Evolutionary conservation across 148 eudicot genomes (phyloP), one percentile per base, ranked within the genome.

Genomic region (Chenopodium formosanum): DNA sequence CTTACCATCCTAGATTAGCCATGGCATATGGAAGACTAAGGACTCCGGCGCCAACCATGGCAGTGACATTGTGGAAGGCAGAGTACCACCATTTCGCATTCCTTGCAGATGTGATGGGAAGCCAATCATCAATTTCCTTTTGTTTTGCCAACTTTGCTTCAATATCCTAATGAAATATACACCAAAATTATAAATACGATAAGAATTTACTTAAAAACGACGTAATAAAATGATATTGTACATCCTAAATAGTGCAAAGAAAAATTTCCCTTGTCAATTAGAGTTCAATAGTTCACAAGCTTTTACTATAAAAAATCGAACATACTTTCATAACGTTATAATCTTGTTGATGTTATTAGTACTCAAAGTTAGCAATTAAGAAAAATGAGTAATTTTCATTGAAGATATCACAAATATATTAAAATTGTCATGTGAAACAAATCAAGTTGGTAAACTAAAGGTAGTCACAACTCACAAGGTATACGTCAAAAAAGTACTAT

Each of bases 51-150:
- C 87, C 87, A 82, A 85, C 87, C 87, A 85, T 85, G 5, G 87
- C 87, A 4, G 87, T 85, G 58, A 85, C 87, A 85, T 85, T 85
- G 84, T 85, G 87, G 60, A 85, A 85, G 6, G 87, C 84, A 11
- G 87, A 85, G 34, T 85, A 85, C 87, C 87, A 85, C 87, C 87
- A 85, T 82, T 82, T 85, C 62, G 84, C 87, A 60, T 85, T 85
- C 68, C 87, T 82, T 74, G 82, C 72, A 9, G 87, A 85, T 4
- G 87, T 82, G 2, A 85, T 82, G 0, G 87, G 84, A 14, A 85
- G 79, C 87, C 87, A 85, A 17, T 58, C 80, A n/a, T 85, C 82
- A 16, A 85, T 85, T 12, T 82, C 87, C 69, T 82, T 85, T 70
- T 85, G 84, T 82, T 46, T 85, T 53, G 62, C 75, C 50, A 82